phyloP scores from a whole-genome alignment of 768 basidiomycete genomes.

The Chalciporus piperatus region DNA sequence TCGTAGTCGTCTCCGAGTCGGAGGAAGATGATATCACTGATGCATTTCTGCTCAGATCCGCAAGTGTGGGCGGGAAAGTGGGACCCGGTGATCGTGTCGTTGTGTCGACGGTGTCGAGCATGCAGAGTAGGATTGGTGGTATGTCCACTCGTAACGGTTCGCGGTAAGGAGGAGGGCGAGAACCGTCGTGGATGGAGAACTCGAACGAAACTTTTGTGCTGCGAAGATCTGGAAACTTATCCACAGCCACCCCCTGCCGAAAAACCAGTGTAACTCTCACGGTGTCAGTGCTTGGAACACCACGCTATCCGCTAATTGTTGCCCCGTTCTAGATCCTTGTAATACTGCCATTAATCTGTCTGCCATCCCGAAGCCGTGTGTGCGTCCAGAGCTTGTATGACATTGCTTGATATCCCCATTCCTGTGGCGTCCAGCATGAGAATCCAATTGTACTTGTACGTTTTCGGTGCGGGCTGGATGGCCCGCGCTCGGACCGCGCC shows the following conservation, averaged over 20 bases:
- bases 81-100: conserved; percentile 4
- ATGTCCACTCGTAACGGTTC: not conserved
- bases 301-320: too few species aligned
- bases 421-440: too few species aligned
- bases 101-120: conserved; percentile 3
- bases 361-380: too few species aligned
- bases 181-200: not conserved
- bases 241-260: conserved; percentile 26
- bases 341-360: too few species aligned
- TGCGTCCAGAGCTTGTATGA: too few species aligned
- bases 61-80: conserved; percentile 41
- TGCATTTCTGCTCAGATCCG: conserved; percentile 71
- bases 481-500: not conserved
- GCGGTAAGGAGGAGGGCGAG: not conserved
- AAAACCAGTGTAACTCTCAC: not conserved
- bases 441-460: too few species aligned
- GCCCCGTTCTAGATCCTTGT: too few species aligned
- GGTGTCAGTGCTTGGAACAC: not conserved
- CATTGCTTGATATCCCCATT: too few species aligned
- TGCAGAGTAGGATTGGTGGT: not conserved
- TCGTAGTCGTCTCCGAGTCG: conserved; percentile 47
- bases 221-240: conserved; percentile 17
- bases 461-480: not conserved
- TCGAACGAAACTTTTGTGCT: conserved; percentile 3
- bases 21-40: conserved; percentile 72